Evolutionary conservation across 139 green algal genomes (phyloP), one percentile per base, ranked within the genome.

Genomic region (Chlamydomonas incerta): DNA sequence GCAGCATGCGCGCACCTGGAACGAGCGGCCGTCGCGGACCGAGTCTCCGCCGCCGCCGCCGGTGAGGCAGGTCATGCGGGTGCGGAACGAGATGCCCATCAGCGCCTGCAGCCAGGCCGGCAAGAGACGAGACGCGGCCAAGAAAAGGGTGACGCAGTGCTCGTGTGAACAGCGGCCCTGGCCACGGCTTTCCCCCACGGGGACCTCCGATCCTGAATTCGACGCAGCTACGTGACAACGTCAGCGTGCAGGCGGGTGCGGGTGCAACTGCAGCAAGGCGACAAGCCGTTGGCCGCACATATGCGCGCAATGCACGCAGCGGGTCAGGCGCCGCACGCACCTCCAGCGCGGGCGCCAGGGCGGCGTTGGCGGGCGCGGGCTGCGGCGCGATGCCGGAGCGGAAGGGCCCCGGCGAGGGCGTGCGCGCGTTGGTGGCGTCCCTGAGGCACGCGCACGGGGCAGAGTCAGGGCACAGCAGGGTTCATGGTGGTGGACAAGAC

Each of bases 21-120:
- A 94, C 41, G 80, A 85, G 24, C 77, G 67, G 9, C 46, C 52
- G n/a, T 93, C 85, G 11, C 79, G 68, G 18, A 71, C 24, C 55
- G 9, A 62, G 62, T 71, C 70, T 5, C 86, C 66, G 1, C 82
- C 50, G 10, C 74, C 80, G 15, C 58, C 57, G 17, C 88, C 89
- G 17, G 72, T 76, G 29, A 95, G 68, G 50, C 87, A 91, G 74
- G 91, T 79, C 47, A 80, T 95, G 50, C 88, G 90, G 85, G 92
- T 87, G 3, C 66, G 71, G 74, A 92, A 90, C 8, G 63, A 26
- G 47, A 96, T 66, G 6, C 83, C 91, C 79, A 95, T 94, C 46
- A 94, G 52, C 15, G 63, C 37, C 75, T 83, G 74, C 20, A n/a
- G n/a, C n/a, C n/a, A n/a, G n/a, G n/a, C n/a, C n/a, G n/a, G n/a